Base-by-base conservation (phyloP, 208 protist species). In the Trypanosoma congolense region DNA sequence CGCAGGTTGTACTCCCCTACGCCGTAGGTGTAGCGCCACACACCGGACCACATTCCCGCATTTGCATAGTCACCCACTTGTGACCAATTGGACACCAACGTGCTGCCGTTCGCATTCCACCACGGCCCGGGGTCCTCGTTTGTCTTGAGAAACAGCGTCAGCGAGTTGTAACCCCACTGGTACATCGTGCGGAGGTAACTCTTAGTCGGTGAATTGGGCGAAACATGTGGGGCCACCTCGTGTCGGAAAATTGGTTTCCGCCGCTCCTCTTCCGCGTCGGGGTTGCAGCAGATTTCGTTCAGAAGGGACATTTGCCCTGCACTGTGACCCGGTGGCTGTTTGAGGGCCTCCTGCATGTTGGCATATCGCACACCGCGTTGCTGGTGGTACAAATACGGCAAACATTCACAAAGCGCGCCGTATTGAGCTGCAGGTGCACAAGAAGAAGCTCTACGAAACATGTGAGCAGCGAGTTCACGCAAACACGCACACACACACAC, bases 51-150 rank as follows among this genome's bases (percentile, higher is more conserved):
- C 83, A 93, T 90, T 22, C 83, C 83, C 3, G 83, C 87, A 56
- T 86, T 89, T 38, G 82, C 87, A 64, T 88, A 86, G 63, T 93
- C 83, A 19, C 87, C 87, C n/a, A 93, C 75, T 75, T 91, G 83
- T 35, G 79, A 73, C 80, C 83, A 93, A 69, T 90, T 90, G 1
- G 83, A 88, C 0, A 75, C 79, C 18, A 91, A 72, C 30, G 81
- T 91, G 73, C 80, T 90, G 49, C 67, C 75, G 72, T 93, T 93
- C 0, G 87, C 87, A 45, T 91, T 90, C 83, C 83, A 90, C 83
- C 83, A 93, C 71, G 81, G 81, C 1, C 87, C 87, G 14, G 83
- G 74, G 55, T 91, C 83, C 65, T 93, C 87, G 73, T 93, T 93
- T 12, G 77, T 73, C 65, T 90, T 88, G 41, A 75, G 74, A 54